A percentile compares a stretch with the other conserved stretches of the same genome.
Evolutionary conservation across 805 yeast genomes (phyloP).

Genomic region (Yarrowia deformans): DNA sequence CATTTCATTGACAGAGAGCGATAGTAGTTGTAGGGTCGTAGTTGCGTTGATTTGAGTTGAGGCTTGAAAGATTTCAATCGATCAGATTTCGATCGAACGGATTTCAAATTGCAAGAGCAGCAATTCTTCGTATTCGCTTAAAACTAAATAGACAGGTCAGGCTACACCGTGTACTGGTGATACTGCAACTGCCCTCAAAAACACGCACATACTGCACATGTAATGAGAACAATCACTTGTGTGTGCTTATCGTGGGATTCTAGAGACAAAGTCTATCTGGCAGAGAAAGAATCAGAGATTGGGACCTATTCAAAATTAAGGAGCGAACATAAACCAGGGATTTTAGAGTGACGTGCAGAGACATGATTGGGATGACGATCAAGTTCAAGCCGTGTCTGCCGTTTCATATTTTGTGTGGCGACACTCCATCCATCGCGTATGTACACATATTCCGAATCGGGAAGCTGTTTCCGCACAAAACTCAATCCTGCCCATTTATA

Average conservation of each 20-base stretch:
- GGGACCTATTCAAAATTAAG: conserved; percentile 2
- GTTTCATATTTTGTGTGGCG: no score
- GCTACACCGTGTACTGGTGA: no score
- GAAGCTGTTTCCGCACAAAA: conserved; percentile 5
- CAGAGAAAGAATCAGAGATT: background rate
- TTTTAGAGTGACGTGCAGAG: conserved; percentile 8
- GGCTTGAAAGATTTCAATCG: background rate
- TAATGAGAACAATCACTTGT: background rate
- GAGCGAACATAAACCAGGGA: background rate
- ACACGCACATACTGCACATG: background rate
- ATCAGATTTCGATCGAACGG: no score
- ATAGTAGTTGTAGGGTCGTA: background rate
- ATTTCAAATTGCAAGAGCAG: no score
- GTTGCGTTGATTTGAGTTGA: background rate
- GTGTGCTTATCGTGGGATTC: conserved; percentile 6
- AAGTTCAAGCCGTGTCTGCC: no score
- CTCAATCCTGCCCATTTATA: background rate
- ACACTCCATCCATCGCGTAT: no score
- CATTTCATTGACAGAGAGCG: background rate
- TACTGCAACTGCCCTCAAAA: background rate
- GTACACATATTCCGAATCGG: background rate
- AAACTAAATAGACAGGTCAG: no score
- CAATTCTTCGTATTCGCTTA: background rate
- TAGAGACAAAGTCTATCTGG: conserved; percentile 12
- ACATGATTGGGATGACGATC: no score